These are phyloP conservation scores for Gonium pectorale DNA, from an alignment of 139 green algal species.

Conservation along the genomic window DNA sequence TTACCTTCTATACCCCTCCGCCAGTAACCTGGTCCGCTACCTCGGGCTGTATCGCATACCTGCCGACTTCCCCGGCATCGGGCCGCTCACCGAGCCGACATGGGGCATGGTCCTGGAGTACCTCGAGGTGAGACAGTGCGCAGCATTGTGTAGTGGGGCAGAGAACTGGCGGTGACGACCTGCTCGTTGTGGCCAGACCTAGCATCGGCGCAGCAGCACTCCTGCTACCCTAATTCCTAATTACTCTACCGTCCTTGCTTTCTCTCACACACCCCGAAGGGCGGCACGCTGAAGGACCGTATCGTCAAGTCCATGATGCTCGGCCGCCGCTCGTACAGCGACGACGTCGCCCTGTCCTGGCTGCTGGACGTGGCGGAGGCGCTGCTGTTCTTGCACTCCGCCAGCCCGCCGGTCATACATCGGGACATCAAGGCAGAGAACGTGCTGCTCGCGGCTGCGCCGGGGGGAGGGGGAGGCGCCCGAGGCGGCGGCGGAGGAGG, in stretches of 20 bases:
- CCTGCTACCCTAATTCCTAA: no score
- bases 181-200: no score
- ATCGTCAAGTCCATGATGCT: not conserved
- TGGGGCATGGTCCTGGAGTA: slow-evolving; percentile 21
- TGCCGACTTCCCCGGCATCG: not conserved
- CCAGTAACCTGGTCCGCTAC: slow-evolving; percentile 11
- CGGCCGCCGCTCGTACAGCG: not conserved
- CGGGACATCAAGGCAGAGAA: slow-evolving; percentile 22
- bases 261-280: no score
- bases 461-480: no score
- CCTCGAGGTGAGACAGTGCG: slow-evolving; percentile 9
- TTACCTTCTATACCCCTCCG: no score
- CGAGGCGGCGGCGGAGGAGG: no score
- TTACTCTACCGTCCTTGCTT: no score
- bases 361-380: slow-evolving; percentile 6
- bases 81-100: not conserved
- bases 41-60: not conserved
- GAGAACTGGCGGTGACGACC: no score
- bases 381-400: not conserved
- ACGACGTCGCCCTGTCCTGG: not conserved
- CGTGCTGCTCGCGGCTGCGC: no score
- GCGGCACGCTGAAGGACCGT: not conserved
- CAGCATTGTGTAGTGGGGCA: no score
- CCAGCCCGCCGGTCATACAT: not conserved
- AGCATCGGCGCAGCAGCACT: no score